phyloP scores from a whole-genome alignment of 2,329 filamentous ascomycete species.

The Plectosphaerella cucumerina region DNA sequence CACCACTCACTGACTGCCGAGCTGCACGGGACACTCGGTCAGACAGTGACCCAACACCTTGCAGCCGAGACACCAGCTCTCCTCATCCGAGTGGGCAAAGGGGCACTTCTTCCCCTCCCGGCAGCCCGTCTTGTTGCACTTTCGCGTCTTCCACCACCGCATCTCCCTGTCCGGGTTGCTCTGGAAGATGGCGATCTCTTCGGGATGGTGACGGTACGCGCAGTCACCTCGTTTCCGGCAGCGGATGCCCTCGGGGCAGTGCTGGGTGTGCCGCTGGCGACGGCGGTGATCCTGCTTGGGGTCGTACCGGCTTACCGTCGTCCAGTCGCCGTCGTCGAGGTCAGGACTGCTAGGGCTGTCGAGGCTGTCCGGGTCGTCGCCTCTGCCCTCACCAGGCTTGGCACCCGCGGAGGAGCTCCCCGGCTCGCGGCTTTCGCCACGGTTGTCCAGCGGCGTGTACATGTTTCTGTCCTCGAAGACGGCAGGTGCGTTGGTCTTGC shows the following conservation, averaged over 20 bases:
- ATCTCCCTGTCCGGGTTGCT: conserved; percentile 1
- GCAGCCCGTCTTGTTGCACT: conserved; percentile 1
- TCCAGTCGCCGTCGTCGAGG: neutral
- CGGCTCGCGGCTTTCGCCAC: neutral
- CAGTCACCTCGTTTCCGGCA: conserved; percentile 7
- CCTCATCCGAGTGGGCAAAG: conserved; percentile 6
- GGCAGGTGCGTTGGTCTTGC: neutral
- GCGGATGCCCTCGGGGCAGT: conserved; percentile 5
- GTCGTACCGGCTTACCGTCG: conserved; percentile 1
- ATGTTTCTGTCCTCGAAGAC: conserved; percentile 4
- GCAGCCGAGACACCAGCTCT: conserved; percentile 7
- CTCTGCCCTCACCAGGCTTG: neutral
- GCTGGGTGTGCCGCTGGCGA: conserved; percentile 1
- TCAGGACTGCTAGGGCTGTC: neutral
- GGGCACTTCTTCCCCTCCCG: neutral
- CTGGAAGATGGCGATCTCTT: conserved; percentile 6
- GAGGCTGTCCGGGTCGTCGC: neutral
- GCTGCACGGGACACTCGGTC: conserved; percentile 1
- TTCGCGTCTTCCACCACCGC: conserved; percentile 7
- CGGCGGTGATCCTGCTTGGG: conserved; percentile 1
- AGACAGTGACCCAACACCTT: conserved; percentile 3
- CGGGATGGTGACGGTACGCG: conserved; percentile 1
- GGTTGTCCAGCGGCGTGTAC: conserved; percentile 3
- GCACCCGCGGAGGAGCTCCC: too few species aligned
- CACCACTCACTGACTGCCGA: too few species aligned